A percentile compares a stretch with the other conserved stretches of the same genome.
These are phyloP conservation scores for Exidia glandulosa DNA, from an alignment of 768 basidiomycete genomes.

Conservation along the genomic window DNA sequence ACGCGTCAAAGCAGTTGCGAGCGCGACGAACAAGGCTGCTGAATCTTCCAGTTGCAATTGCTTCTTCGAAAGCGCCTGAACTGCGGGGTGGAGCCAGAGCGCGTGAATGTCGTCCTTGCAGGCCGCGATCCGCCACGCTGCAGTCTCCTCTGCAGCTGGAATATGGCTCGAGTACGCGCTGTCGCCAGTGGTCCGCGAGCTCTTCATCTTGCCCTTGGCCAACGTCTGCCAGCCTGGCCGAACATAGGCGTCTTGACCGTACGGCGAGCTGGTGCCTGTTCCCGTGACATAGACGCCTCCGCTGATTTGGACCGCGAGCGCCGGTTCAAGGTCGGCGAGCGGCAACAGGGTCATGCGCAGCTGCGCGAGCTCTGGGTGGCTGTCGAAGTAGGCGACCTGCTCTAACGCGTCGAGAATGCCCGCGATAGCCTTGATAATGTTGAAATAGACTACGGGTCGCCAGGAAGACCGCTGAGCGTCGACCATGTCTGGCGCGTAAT, in stretches of 20 bases:
- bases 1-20: constrained; percentile 2
- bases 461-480: constrained; percentile 64
- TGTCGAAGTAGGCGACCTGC: not conserved
- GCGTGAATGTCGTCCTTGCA: constrained; percentile 41
- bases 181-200: constrained; percentile 6
- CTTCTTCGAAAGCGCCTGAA: constrained; percentile 42
- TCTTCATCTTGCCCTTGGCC: constrained; percentile 16
- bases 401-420: constrained; percentile 66
- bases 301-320: constrained; percentile 56
- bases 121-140: constrained; percentile 22
- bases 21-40: constrained; percentile 52
- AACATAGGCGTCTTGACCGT: constrained; percentile 41
- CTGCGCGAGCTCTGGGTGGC: not conserved
- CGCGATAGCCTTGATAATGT: constrained; percentile 68
- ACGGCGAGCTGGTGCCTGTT: constrained; percentile 27
- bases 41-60: constrained; percentile 64
- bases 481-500: constrained; percentile 60
- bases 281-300: constrained; percentile 43
- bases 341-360: constrained; percentile 50
- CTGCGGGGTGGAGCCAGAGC: constrained; percentile 62
- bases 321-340: constrained; percentile 54
- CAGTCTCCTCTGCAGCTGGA: not conserved
- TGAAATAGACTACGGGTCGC: constrained; percentile 74
- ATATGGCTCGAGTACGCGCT: constrained; percentile 21
- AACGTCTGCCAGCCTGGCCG: constrained; percentile 64